These are phyloP conservation scores for Pelagomonas calceolata DNA, from an alignment of 108 stramenopile genomes.

Conservation along the genomic window DNA sequence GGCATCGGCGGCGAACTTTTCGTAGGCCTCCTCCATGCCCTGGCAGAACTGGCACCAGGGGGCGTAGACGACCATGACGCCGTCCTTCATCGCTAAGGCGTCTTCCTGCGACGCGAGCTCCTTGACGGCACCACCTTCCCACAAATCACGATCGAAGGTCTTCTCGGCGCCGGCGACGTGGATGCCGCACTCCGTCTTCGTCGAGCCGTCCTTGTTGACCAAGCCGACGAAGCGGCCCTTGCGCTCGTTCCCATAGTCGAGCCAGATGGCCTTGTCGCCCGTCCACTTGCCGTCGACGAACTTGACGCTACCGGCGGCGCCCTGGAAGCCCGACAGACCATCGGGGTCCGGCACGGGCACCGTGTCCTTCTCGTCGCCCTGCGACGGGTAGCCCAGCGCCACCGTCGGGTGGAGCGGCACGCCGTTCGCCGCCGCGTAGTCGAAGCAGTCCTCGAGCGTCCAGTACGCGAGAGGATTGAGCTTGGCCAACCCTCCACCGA, in stretches of 20 bases:
- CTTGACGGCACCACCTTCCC: conserved; percentile 61
- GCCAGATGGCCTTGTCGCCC: conserved; percentile 73
- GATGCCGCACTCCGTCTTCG: conserved; percentile 96
- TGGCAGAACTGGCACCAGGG: conserved; percentile 84
- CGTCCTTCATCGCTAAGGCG: conserved; percentile 57
- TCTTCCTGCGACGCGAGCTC: conserved; percentile 52
- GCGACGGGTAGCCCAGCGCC: conserved; percentile 88
- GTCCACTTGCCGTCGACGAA: conserved; percentile 71
- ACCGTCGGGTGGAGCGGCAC: conserved; percentile 89
- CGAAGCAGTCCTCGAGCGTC: conserved; percentile 91
- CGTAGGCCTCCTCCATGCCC: conserved; percentile 70
- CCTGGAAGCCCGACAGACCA: conserved; percentile 12
- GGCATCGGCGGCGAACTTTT: conserved; percentile 48
- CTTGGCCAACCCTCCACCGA: conserved; percentile 82
- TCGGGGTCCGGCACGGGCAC: conserved; percentile 50
- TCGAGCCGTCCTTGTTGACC: conserved; percentile 84
- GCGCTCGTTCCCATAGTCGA: conserved; percentile 88
- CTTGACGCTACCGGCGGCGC: conserved; percentile 62
- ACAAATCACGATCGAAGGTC: conserved; percentile 79
- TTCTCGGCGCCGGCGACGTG: conserved; percentile 78
- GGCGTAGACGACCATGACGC: conserved; percentile 72
- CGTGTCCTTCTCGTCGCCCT: conserved; percentile 89
- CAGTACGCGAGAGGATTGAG: conserved; percentile 95
- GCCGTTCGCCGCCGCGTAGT: conserved; percentile 89
- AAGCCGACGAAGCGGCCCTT: conserved; percentile 91